A percentile compares a stretch with the other conserved stretches of the same genome.
phyloP scores from a whole-genome alignment of 2,329 filamentous ascomycete genomes.

The Aureobasidium leucospermi region DNA sequence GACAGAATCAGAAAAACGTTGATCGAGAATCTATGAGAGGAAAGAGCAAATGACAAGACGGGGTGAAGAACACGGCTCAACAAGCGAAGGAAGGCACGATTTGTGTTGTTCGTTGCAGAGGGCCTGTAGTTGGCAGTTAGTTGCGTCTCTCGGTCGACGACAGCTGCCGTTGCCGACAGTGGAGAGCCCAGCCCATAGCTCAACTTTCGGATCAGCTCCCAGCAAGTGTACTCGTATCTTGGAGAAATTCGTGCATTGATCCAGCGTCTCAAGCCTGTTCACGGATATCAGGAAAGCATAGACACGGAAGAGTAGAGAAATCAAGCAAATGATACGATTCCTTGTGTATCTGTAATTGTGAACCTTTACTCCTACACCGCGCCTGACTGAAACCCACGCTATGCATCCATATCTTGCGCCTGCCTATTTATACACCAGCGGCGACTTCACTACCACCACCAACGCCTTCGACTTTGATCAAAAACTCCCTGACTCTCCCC shows the following conservation, averaged over 20 bases:
- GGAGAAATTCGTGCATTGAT: not conserved
- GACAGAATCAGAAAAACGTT: too few relatives aligned
- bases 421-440: not conserved
- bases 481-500: slow-evolving; percentile 67
- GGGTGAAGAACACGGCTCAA: too few relatives aligned
- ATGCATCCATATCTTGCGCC: not conserved
- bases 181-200: not conserved
- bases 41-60: too few relatives aligned
- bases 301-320: too few relatives aligned
- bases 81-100: too few relatives aligned
- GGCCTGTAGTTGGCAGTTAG: too few relatives aligned
- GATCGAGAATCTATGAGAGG: too few relatives aligned
- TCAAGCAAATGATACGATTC: not conserved
- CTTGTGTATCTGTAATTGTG: not conserved
- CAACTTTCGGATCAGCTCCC: not conserved
- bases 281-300: too few relatives aligned
- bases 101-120: too few relatives aligned
- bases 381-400: not conserved
- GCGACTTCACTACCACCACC: slow-evolving; percentile 4
- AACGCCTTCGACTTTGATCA: slow-evolving; percentile 65
- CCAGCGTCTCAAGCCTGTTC: too few relatives aligned
- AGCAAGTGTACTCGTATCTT: too few relatives aligned
- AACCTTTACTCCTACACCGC: not conserved
- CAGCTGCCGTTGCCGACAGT: not conserved
- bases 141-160: not conserved